Evolutionary conservation across 2,329 filamentous ascomycete genomes (phyloP).

Genomic region (Penicillium sp.): DNA sequence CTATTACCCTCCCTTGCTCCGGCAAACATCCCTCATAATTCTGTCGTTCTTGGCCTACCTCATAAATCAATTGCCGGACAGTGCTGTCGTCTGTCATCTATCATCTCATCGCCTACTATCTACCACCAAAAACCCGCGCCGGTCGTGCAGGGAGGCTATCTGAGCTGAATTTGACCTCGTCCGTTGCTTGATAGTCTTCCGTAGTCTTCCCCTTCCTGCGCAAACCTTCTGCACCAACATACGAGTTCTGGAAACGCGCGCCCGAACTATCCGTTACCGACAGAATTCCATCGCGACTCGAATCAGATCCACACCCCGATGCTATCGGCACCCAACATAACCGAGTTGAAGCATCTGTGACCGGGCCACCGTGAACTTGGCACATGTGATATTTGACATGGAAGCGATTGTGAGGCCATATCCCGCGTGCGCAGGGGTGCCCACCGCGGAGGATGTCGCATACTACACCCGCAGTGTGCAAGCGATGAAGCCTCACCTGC

Average conservation of each 20-base stretch:
- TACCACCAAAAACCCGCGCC: constrained; percentile 16
- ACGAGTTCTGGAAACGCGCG: not conserved
- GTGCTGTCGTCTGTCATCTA: too few species aligned
- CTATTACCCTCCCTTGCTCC: not conserved
- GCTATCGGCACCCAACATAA: constrained; percentile 13
- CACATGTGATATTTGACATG: constrained; percentile 18
- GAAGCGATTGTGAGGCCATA: constrained; percentile 11
- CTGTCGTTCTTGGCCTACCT: not conserved
- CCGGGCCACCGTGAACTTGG: constrained; percentile 1
- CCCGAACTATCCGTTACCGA: not conserved
- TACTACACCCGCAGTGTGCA: not conserved
- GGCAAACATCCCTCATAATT: not conserved
- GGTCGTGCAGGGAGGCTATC: constrained; percentile 21
- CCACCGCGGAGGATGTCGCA: not conserved
- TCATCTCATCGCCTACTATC: constrained; percentile 4
- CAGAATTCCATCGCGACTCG: constrained; percentile 9
- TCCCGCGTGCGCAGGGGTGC: constrained; percentile 2
- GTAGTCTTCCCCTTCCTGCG: not conserved
- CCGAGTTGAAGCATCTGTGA: constrained; percentile 16
- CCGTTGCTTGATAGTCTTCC: not conserved
- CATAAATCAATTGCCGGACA: not conserved
- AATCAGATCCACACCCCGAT: constrained; percentile 13
- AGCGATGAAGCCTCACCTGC: not conserved
- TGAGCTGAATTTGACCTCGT: constrained; percentile 1
- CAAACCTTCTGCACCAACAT: not conserved